Percentiles rank a stretch among this genome's conserved stretches.
phyloP scores from a whole-genome alignment of 768 basidiomycete species.

The Trametes cubensis region DNA sequence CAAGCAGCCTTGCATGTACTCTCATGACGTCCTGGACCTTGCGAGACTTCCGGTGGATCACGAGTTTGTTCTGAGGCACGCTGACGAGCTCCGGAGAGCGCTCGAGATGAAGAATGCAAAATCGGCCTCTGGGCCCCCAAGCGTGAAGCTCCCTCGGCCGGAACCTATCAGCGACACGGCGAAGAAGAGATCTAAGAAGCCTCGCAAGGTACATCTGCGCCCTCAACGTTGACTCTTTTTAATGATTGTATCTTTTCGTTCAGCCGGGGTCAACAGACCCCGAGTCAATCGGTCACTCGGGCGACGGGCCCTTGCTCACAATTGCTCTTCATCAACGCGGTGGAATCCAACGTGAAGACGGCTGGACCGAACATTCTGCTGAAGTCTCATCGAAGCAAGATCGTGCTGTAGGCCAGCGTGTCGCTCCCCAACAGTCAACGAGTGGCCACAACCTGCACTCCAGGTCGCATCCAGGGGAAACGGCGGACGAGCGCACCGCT shows the following conservation, averaged over 20 bases:
- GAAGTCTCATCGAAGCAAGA: too few relatives aligned
- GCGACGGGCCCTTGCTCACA: too few relatives aligned
- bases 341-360: too few relatives aligned
- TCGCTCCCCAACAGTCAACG: too few relatives aligned
- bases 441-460: too few relatives aligned
- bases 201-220: background rate
- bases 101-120: background rate
- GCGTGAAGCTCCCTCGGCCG: too few relatives aligned
- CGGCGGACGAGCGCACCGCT: background rate
- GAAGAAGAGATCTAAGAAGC: conserved; percentile 6
- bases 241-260: background rate
- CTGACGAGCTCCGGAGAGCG: background rate
- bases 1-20: background rate
- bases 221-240: background rate
- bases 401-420: too few relatives aligned
- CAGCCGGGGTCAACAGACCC: background rate
- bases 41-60: conserved; percentile 1
- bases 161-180: background rate
- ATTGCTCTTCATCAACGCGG: too few relatives aligned
- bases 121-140: too few relatives aligned
- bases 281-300: too few relatives aligned
- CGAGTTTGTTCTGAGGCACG: background rate
- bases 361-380: too few relatives aligned
- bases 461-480: background rate
- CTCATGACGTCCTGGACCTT: conserved; percentile 11